A percentile compares a stretch with the other conserved stretches of the same genome.
These are phyloP conservation scores for Aquilaria sinensis DNA, from an alignment of 345 rosid genomes.

Conservation along the genomic window DNA sequence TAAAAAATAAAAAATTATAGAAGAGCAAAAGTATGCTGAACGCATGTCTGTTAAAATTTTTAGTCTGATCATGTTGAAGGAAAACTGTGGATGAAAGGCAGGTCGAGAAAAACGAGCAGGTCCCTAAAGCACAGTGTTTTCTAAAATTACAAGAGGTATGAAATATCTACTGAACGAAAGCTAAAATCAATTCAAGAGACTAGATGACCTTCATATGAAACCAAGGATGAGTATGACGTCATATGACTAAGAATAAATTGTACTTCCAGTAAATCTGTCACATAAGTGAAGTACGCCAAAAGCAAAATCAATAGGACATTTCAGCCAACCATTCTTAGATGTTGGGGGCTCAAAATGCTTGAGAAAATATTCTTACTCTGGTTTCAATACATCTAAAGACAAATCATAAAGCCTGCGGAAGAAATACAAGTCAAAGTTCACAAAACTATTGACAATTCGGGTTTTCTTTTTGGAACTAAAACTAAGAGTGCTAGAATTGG, in stretches of 20 bases:
- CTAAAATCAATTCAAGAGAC: neutral
- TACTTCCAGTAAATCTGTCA: constrained; percentile 92
- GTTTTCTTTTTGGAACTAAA: no score
- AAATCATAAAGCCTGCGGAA: constrained; percentile 70
- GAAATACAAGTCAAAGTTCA: constrained; percentile 5
- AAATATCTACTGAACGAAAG: neutral
- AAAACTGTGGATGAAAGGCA: no score
- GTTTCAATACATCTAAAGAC: constrained; percentile 62
- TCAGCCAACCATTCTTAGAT: constrained; percentile 65
- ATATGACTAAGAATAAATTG: neutral
- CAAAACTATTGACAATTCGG: no score
- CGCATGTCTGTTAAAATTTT: no score
- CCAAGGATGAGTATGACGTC: neutral
- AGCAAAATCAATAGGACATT: constrained; percentile 77
- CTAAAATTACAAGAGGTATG: neutral
- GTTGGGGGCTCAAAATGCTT: constrained; percentile 85
- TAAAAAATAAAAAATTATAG: no score
- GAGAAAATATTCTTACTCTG: constrained; percentile 91
- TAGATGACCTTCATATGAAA: neutral
- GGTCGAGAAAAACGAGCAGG: neutral
- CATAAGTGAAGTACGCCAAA: constrained; percentile 94
- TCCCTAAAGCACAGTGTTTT: neutral
- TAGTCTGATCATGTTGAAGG: no score
- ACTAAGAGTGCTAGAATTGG: no score
- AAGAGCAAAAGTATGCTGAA: no score